Conservation (phyloP, 768 basidiomycete species). For the Mycena metata region DNA sequence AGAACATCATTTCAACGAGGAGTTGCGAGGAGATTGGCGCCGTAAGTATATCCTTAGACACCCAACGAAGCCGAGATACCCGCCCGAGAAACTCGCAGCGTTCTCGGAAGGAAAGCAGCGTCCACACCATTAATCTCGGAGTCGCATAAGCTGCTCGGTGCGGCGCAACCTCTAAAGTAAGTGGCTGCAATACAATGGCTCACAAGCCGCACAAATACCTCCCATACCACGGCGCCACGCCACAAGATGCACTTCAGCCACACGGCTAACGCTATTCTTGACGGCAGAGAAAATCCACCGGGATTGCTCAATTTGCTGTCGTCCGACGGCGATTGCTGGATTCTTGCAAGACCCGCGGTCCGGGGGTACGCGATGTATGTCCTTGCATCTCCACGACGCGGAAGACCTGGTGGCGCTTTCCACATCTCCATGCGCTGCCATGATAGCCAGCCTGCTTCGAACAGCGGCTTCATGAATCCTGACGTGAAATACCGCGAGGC, state of each 20-base stretch:
- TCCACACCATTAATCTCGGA: neutral
- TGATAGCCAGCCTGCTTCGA: too few species aligned
- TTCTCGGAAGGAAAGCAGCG: neutral
- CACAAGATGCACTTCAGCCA: conserved; percentile 22
- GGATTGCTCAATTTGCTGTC: neutral
- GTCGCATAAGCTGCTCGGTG: neutral
- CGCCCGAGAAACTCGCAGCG: conserved; percentile 11
- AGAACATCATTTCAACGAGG: neutral
- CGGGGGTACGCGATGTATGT: too few species aligned
- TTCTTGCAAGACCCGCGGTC: too few species aligned
- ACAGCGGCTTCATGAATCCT: too few species aligned
- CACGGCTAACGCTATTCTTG: neutral
- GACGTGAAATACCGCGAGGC: too few species aligned
- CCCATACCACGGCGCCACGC: neutral
- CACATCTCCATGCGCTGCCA: neutral
- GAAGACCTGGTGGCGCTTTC: neutral
- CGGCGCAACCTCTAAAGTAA: too few species aligned
- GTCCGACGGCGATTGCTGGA: neutral
- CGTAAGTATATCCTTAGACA: neutral
- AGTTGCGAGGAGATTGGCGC: too few species aligned
- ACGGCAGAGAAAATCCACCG: conserved; percentile 9
- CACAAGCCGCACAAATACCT: neutral
- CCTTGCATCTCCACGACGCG: neutral
- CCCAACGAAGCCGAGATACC: neutral
- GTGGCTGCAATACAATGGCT: neutral